Evolutionary conservation across 331 rosid species (phyloP).

Genomic region (Phaseolus coccineus): DNA sequence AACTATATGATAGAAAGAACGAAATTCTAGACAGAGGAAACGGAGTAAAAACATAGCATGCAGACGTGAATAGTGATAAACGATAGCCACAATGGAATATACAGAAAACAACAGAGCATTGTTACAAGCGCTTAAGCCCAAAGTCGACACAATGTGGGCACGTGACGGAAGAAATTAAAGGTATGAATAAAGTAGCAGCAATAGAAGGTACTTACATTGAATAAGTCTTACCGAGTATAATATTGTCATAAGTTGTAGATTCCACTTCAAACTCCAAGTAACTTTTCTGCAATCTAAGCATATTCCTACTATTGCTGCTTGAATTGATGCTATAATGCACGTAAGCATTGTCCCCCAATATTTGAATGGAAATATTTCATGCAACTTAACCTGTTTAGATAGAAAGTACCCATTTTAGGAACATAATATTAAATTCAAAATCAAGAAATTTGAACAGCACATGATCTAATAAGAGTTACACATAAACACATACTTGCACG

Average conservation of each 20-base stretch:
- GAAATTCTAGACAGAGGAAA: too few species aligned
- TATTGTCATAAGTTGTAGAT: conserved; percentile 65
- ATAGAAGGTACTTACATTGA: neutral
- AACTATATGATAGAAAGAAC: too few species aligned
- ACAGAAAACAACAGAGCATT: too few species aligned
- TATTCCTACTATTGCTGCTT: conserved; percentile 55
- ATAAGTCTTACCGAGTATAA: conserved; percentile 60
- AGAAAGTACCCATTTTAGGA: neutral
- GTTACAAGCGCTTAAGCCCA: too few species aligned
- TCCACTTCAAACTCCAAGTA: conserved; percentile 63
- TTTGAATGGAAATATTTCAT: conserved; percentile 54
- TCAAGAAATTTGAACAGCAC: neutral
- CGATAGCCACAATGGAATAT: too few species aligned
- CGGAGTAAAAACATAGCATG: too few species aligned
- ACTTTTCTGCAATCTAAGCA: conserved; percentile 53
- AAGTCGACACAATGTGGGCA: too few species aligned
- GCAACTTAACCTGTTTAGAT: conserved; percentile 49
- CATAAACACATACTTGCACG: conserved; percentile 52
- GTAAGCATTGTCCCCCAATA: conserved; percentile 59
- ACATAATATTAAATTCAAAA: neutral
- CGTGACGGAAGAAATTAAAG: too few species aligned
- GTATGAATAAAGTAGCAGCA: neutral
- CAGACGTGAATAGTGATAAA: too few species aligned
- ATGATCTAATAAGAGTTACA: too few species aligned
- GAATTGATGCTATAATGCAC: conserved; percentile 62